Base-by-base conservation (phyloP, 2,329 filamentous ascomycete genomes). In the Metarhizium guizhouense region DNA sequence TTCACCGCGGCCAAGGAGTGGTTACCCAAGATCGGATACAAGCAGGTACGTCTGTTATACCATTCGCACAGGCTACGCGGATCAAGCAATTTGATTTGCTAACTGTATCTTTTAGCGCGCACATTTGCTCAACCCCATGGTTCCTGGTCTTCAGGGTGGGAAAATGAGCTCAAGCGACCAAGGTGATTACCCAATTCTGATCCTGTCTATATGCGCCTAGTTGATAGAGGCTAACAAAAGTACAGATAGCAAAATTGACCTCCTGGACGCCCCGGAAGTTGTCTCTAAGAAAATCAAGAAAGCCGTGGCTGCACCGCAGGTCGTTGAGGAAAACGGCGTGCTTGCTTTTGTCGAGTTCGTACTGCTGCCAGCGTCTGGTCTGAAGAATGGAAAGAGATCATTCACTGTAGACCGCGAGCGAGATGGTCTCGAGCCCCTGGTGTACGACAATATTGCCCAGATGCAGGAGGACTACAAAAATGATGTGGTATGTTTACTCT, bases 301-400 rank as follows among this genome's bases (percentile, higher is more conserved):
- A 72, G 91, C 93, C 0, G 83, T 87, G 59, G 88, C 88, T 25
- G 82, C 83, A 16, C 91, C 91, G 36, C 84, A 84, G 65, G 78
- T 87, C 30, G 79, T 89, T 4, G 90, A 95, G 64, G 88, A 86
- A 34, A 97, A 97, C 67, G 94, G 93, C 20, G 77, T 97, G 13
- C 75, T 97, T 53, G 84, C 87, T 2, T 92, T 97, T 59, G 85
- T 94, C 20, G 89, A 97, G 71, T 90, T 84, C 67, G 90, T 96
- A 34, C 78, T 97, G 36, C 80, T 99, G 10, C 90, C 91, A 0
- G 88, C 86, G 3, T 77, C 84, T 10, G 79, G 80, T n/a, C 75
- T 95, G 30, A 58, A 58, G 50, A 80, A 75, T 57, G 77, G 81
- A 57, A 75, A 76, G 58, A 73, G 75, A 32, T 79, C 82, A 53